phyloP scores from a whole-genome alignment of 257 asterid genomes.

The Nicotiana obtusifolia region DNA sequence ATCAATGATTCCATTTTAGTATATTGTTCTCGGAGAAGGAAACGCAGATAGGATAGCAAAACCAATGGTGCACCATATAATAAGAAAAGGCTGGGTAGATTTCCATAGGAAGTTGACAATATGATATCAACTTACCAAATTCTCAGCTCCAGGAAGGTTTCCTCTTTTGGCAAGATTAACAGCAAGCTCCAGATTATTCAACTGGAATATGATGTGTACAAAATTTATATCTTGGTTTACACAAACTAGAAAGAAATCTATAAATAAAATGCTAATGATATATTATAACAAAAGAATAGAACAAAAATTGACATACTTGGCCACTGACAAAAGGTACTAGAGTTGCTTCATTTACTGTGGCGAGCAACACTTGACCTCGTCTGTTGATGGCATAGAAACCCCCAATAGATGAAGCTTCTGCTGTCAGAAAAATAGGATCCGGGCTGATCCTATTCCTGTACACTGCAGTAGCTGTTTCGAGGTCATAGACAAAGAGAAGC shows the following conservation, averaged over 20 bases:
- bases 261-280: neutral
- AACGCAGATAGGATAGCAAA: slow-evolving; percentile 1
- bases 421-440: slow-evolving; percentile 87
- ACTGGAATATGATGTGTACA: slow-evolving; percentile 31
- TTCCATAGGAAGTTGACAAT: neutral
- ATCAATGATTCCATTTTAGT: slow-evolving; percentile 6
- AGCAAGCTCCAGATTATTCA: slow-evolving; percentile 99
- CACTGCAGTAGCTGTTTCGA: slow-evolving; percentile 92
- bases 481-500: slow-evolving; percentile 93
- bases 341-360: slow-evolving; percentile 92
- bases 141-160: slow-evolving; percentile 98
- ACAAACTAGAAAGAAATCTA: neutral
- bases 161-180: slow-evolving; percentile 98
- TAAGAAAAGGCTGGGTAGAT: neutral
- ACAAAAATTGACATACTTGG: slow-evolving; percentile 53
- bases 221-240: neutral
- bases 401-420: slow-evolving; percentile 92
- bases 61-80: neutral
- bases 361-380: slow-evolving; percentile 95
- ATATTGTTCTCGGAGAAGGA: neutral
- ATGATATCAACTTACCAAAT: slow-evolving; percentile 58
- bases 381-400: slow-evolving; percentile 97
- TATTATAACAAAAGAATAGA: neutral
- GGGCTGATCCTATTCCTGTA: slow-evolving; percentile 98
- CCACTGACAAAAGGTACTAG: slow-evolving; percentile 94